Base-by-base conservation (phyloP, 495 filamentous ascomycete species). In the Glonium stellatum region DNA sequence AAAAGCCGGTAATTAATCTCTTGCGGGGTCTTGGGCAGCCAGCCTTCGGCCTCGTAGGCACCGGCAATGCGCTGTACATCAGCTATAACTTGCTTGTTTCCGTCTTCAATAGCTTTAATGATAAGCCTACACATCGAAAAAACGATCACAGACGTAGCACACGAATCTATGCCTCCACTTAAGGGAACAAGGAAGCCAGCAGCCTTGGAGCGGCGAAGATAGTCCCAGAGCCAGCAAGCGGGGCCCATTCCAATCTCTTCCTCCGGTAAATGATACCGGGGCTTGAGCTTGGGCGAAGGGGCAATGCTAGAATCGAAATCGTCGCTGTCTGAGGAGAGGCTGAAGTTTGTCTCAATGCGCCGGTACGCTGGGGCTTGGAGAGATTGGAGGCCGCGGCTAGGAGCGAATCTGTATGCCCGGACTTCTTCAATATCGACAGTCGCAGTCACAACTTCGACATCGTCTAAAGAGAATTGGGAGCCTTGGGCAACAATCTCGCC, bases 181-280 rank as follows among this genome's bases (percentile, higher is more conserved):
- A 80, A 67, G 5, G 74, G 74, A n/a, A 80, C 55, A 47, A 79
- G 73, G 64, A 63, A 79, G 23, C 71, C 72, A 5, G 70, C 63
- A 4, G 62, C 62, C 46, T 62, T 59, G 9, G 31, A 54, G 13
- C 60, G 55, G 3, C 87, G 76, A 0, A 95, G 80, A 60, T 95
- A 96, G 65, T 95, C 88, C 89, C 90, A 96, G 0, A 96, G 73
- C 76, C 83, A 96, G 68, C 84, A 86, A 1, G 83, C 88, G 0
- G 84, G 79, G 0, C 82, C 80, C 0, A 90, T 75, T 0, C 84
- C 83, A 62, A 92, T 87, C 60, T 95, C 88, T 65, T 91, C 87
- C 67, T 90, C 87, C 0, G 85, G 84, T 0, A 71, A 66, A 70
- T 90, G 85, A 53, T 80, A 82, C 4, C 78, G 72, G 1, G 78